A percentile compares a stretch with the other conserved stretches of the same genome.
phyloP scores from a whole-genome alignment of 768 basidiomycete species.

The Lactarius sp. region DNA sequence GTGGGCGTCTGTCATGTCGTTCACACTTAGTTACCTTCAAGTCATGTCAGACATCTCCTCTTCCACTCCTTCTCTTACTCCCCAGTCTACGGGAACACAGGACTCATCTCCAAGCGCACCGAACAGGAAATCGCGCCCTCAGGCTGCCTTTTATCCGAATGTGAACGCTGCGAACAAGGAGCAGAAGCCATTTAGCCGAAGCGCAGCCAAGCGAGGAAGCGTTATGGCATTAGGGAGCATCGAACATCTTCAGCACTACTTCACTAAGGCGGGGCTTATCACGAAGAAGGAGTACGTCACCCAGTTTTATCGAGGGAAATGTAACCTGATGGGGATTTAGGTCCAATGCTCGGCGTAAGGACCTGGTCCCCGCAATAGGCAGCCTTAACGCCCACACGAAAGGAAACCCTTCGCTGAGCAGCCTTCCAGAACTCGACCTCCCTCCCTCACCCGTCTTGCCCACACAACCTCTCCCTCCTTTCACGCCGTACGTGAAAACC shows the following conservation, averaged over 20 bases:
- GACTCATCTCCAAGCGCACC: slow-evolving; percentile 36
- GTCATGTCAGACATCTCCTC: slow-evolving; percentile 34
- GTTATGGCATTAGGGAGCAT: slow-evolving; percentile 96
- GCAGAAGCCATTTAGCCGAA: slow-evolving; percentile 81
- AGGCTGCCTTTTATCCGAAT: slow-evolving; percentile 76
- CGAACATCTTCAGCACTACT: slow-evolving; percentile 92
- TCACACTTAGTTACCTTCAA: not conserved
- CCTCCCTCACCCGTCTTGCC: slow-evolving; percentile 67
- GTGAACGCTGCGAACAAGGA: slow-evolving; percentile 65
- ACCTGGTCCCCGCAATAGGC: slow-evolving; percentile 74
- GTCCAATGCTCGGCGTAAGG: slow-evolving; percentile 47
- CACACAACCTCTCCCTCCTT: slow-evolving; percentile 38
- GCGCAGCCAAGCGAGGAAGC: slow-evolving; percentile 88
- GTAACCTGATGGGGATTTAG: slow-evolving; percentile 27
- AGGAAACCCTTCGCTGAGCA: slow-evolving; percentile 39
- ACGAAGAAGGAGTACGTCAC: slow-evolving; percentile 63
- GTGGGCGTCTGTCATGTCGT: no score
- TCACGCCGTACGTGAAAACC: slow-evolving; percentile 55
- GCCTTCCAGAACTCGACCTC: slow-evolving; percentile 50
- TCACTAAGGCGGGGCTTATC: slow-evolving; percentile 79
- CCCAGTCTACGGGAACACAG: slow-evolving; percentile 50
- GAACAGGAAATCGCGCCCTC: slow-evolving; percentile 52
- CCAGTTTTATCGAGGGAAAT: not conserved
- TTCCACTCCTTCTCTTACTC: slow-evolving; percentile 53
- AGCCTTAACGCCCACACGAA: slow-evolving; percentile 35